These are phyloP conservation scores for Lathyrus tuberosus DNA, from an alignment of 306 rosid genomes.

Conservation along the genomic window DNA sequence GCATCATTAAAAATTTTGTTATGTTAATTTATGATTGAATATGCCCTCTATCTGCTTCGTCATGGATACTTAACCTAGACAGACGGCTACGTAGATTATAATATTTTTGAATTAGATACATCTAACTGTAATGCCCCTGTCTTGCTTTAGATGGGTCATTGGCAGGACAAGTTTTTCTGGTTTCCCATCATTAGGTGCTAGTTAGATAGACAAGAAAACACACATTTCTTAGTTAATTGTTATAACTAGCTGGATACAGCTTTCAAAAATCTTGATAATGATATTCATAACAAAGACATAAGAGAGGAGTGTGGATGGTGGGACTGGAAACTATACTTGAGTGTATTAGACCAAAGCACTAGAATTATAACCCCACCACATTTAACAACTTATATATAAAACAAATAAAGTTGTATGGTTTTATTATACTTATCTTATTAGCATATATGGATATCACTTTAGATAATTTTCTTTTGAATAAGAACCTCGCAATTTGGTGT, in stretches of 20 bases:
- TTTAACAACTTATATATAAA: constrained; percentile 26
- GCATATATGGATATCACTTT: neutral
- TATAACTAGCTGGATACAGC: constrained; percentile 27
- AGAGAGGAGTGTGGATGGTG: neutral
- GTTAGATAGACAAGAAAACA: neutral
- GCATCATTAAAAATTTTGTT: no score
- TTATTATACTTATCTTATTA: neutral
- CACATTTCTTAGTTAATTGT: neutral
- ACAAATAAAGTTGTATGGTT: neutral
- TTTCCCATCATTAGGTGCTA: neutral
- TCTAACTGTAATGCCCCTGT: no score
- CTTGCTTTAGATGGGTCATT: no score
- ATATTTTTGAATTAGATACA: no score
- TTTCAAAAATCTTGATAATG: constrained; percentile 33
- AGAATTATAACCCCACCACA: constrained; percentile 41
- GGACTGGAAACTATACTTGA: neutral
- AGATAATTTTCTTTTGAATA: constrained; percentile 30
- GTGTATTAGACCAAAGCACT: constrained; percentile 41
- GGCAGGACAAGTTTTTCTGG: no score
- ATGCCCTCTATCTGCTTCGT: no score
- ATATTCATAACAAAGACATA: constrained; percentile 7
- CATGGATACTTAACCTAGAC: no score
- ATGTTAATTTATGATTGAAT: no score
- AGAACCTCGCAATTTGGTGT: constrained; percentile 25
- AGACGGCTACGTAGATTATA: no score